Conservation (phyloP, 768 basidiomycete genomes). For the Fomitopsis serialis region DNA sequence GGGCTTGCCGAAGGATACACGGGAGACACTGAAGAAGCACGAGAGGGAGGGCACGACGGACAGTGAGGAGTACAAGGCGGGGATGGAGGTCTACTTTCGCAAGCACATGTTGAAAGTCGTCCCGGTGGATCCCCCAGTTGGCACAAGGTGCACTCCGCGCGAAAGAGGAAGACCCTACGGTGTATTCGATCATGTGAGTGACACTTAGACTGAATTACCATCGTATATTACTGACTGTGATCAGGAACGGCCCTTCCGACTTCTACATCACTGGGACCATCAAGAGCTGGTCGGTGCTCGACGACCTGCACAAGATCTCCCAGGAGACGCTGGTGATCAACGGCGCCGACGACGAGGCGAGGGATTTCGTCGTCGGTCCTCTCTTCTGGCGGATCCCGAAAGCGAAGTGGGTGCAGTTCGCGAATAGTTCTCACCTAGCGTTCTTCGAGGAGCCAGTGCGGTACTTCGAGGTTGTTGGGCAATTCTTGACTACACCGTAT, state of each 20-base stretch:
- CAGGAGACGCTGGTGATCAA: slow-evolving; percentile 31
- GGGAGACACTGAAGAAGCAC: slow-evolving; percentile 13
- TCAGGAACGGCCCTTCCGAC: slow-evolving; percentile 27
- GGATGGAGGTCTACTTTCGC: not conserved
- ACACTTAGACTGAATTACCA: not conserved
- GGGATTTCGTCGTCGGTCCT: slow-evolving; percentile 33
- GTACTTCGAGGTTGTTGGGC: slow-evolving; percentile 34
- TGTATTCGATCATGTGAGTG: slow-evolving; percentile 30
- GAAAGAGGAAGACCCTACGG: slow-evolving; percentile 30
- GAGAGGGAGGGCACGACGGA: slow-evolving; percentile 4
- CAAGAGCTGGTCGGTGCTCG: slow-evolving; percentile 42
- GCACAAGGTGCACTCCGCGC: slow-evolving; percentile 16
- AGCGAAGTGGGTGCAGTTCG: slow-evolving; percentile 40
- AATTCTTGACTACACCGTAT: slow-evolving; percentile 22
- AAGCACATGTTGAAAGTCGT: not conserved
- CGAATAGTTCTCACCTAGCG: slow-evolving; percentile 38
- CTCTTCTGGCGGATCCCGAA: slow-evolving; percentile 32
- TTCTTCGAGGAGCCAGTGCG: slow-evolving; percentile 37
- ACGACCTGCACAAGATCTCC: slow-evolving; percentile 36
- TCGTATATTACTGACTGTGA: not conserved
- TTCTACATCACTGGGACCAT: slow-evolving; percentile 35
- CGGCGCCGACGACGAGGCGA: slow-evolving; percentile 35
- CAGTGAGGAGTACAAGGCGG: not conserved
- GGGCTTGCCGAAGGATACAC: slow-evolving; percentile 29
- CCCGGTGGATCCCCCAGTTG: slow-evolving; percentile 21